These are phyloP conservation scores for Prunus campanulata DNA, from an alignment of 306 rosid species.

Conservation along the genomic window DNA sequence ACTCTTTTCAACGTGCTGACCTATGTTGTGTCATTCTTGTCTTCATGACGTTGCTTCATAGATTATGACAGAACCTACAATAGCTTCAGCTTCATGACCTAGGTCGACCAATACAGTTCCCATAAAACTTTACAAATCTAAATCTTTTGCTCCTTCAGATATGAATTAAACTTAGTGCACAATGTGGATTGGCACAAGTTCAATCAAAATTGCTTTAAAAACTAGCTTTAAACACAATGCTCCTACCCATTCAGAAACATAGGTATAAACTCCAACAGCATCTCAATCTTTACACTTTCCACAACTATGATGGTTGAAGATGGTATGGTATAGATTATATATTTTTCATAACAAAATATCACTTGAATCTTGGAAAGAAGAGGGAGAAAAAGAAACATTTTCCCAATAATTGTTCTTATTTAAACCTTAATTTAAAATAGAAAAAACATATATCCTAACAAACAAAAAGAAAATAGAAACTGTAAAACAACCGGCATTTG, in stretches of 20 bases:
- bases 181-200: background rate
- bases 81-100: background rate
- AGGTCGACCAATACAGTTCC: background rate
- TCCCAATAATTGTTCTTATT: background rate
- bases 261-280: background rate
- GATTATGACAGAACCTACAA: background rate
- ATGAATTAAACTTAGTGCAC: background rate
- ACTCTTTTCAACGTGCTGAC: background rate
- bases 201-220: background rate
- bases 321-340: background rate
- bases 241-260: background rate
- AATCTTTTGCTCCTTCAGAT: background rate
- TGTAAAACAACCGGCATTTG: background rate
- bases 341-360: background rate
- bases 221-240: background rate
- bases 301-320: background rate
- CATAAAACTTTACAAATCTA: background rate
- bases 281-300: too few relatives aligned
- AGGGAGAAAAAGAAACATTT: background rate
- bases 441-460: background rate
- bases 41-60: background rate
- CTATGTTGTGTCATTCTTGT: background rate
- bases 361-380: conserved; percentile 11
- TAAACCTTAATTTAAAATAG: background rate
- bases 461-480: background rate